A percentile compares a stretch with the other conserved stretches of the same genome.
These are phyloP conservation scores for Apiotrichum laibachii DNA, from an alignment of 1,284 basidiomycete genomes.

Conservation along the genomic window DNA sequence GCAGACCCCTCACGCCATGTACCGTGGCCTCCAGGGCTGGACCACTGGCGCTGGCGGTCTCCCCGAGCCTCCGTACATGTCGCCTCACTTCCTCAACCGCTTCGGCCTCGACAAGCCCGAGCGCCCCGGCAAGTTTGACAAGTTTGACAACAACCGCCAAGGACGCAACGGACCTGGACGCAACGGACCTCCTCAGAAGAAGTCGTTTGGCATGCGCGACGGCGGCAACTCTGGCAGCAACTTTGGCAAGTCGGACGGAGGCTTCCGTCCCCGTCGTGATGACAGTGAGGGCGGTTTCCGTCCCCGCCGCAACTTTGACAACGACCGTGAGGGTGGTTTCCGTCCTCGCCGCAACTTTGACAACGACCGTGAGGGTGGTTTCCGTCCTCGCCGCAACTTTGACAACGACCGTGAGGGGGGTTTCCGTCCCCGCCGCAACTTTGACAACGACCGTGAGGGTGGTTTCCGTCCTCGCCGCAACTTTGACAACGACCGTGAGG, in stretches of 20 bases:
- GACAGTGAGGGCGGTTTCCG: constrained; percentile 3
- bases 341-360: not conserved
- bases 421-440: not conserved
- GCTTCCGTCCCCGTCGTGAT: not conserved
- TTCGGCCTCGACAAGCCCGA: constrained; percentile 15
- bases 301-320: not conserved
- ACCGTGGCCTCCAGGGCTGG: constrained; percentile 69
- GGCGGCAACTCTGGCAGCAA: constrained; percentile 1
- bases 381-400: not conserved
- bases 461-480: constrained; percentile 1
- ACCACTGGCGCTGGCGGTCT: constrained; percentile 58
- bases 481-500: constrained; percentile 5
- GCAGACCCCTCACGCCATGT: constrained; percentile 51
- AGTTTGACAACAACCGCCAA: not conserved
- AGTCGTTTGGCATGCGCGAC: constrained; percentile 4
- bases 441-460: not conserved
- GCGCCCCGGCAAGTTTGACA: not conserved
- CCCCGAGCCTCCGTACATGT: constrained; percentile 56
- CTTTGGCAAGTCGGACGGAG: not conserved
- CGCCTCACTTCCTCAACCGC: constrained; percentile 55
- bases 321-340: not conserved
- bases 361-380: constrained; percentile 1
- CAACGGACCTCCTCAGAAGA: not conserved
- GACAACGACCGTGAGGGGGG: constrained; percentile 1
- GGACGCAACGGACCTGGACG: constrained; percentile 5